Base-by-base conservation (phyloP, 176 grass and related monocot species). In the Rhynchospora breviuscula region DNA sequence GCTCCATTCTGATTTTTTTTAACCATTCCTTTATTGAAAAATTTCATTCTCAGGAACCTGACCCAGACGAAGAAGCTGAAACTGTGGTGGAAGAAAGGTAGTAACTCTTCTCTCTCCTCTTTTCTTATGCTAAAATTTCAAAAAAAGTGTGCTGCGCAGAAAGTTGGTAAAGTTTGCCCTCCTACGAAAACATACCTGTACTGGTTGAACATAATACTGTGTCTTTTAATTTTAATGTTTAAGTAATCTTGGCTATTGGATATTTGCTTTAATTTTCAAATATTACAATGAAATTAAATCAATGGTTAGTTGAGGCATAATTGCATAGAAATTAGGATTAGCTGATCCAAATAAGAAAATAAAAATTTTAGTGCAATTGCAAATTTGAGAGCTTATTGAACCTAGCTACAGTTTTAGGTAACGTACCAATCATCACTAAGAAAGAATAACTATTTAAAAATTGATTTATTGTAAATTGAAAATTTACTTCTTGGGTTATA, bases 31-130 rank as follows among this genome's bases (percentile, higher is more conserved):
- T 59, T 46, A 33, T 26, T 54, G 23, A 77, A 85, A 47, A 52
- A 26, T 26, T 73, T 84, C 74, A 63, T 48, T 26, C 83, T 33
- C 86, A 98, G 95, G 92, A 93, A 86, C 58, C 89, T 56, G 89
- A 95, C 65, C 87, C 91, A 82, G 90, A 95, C 17, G 92, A 89
- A 46, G 89, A 95, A 81, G 84, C 88, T 71, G 92, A 93, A 86
- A 88, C 85, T 63, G 90, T 91, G 79, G 91, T 81, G 0, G 84
- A 84, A 52, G 93, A 95, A 84, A 94, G 91, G 95, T 95, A 87
- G 56, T 31, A 43, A 43, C 77, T 87, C 40, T 80, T 71, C 29
- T 49, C 13, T 59, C 70, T 84, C 40, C 72, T 70, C 21, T 33
- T 45, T 79, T 84, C 31, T 63, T 56, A 56, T 77, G 25, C 6